phyloP scores from a whole-genome alignment of 768 basidiomycete species.

The Calocera cornea region DNA sequence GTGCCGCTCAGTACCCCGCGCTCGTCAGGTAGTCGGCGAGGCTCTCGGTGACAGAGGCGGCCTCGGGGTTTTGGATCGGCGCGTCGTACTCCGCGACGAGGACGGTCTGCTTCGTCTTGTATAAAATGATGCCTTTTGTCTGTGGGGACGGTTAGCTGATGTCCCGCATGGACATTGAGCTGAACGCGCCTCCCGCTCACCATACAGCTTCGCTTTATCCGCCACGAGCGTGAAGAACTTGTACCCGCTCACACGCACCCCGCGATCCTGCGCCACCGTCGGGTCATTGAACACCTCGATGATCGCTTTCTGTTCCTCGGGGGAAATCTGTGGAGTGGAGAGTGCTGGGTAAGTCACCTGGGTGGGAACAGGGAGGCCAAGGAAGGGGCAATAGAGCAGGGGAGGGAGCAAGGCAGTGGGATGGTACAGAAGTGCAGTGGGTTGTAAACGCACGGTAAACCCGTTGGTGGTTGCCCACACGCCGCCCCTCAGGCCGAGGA shows the following conservation, averaged over 20 bases:
- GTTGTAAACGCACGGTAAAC: slow-evolving; percentile 38
- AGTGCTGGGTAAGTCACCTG: neutral
- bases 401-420: neutral
- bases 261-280: slow-evolving; percentile 36
- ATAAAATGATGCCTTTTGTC: slow-evolving; percentile 53
- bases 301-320: slow-evolving; percentile 52
- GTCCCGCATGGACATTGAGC: slow-evolving; percentile 20
- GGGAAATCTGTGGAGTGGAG: slow-evolving; percentile 35
- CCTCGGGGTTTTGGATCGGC: slow-evolving; percentile 53
- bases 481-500: slow-evolving; percentile 58
- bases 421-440: too few species aligned
- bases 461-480: slow-evolving; percentile 57
- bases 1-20: too few species aligned
- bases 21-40: slow-evolving; percentile 67
- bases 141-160: slow-evolving; percentile 29
- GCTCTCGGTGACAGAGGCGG: slow-evolving; percentile 47
- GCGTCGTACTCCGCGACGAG: slow-evolving; percentile 60
- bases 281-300: slow-evolving; percentile 34
- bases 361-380: too few species aligned
- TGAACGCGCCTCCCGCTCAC: slow-evolving; percentile 65
- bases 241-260: slow-evolving; percentile 47
- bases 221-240: slow-evolving; percentile 63
- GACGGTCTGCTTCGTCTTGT: slow-evolving; percentile 72
- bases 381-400: neutral
- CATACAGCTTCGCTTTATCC: slow-evolving; percentile 43